These are phyloP conservation scores for Penicillium steckii DNA, from an alignment of 495 filamentous ascomycete species.

Conservation along the genomic window DNA sequence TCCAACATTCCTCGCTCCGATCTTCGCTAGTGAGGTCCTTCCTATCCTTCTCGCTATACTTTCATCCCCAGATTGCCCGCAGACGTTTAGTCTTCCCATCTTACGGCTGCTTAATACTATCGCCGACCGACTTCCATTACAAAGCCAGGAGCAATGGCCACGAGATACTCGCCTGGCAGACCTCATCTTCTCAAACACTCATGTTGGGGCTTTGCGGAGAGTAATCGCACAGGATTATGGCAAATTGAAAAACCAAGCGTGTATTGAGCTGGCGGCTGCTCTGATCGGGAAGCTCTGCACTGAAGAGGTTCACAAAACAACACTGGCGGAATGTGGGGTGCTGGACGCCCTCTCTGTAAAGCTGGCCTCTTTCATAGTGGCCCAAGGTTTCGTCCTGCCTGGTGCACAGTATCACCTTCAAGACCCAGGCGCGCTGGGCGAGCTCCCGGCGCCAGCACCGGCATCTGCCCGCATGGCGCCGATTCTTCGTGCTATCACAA, in stretches of 20 bases:
- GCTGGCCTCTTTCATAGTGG: conserved; percentile 70
- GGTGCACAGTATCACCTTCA: conserved; percentile 41
- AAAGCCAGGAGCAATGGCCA: conserved; percentile 40
- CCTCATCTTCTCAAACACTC: conserved; percentile 58
- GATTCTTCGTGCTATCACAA: conserved; percentile 76
- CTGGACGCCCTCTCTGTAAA: conserved; percentile 78
- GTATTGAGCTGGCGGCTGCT: conserved; percentile 64
- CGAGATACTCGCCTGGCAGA: conserved; percentile 57
- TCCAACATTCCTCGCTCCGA: conserved; percentile 69
- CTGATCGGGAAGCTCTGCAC: conserved; percentile 70
- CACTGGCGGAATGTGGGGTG: conserved; percentile 67
- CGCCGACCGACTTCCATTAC: conserved; percentile 60
- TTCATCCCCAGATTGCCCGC: conserved; percentile 61
- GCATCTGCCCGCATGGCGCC: conserved; percentile 59
- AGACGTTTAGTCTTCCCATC: conserved; percentile 65
- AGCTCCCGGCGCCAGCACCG: conserved; percentile 53
- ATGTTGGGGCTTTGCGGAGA: conserved; percentile 56
- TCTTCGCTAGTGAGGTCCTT: conserved; percentile 65
- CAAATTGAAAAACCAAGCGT: conserved; percentile 53
- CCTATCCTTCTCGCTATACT: conserved; percentile 65
- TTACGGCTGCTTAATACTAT: conserved; percentile 74
- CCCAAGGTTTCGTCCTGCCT: conserved; percentile 64
- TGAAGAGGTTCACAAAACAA: conserved; percentile 65
- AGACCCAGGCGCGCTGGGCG: conserved; percentile 31
- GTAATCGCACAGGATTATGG: conserved; percentile 62